Evolutionary conservation across 192 early-diverging fungal genomes (phyloP).

Genomic region (Powellomyces hirtus): DNA sequence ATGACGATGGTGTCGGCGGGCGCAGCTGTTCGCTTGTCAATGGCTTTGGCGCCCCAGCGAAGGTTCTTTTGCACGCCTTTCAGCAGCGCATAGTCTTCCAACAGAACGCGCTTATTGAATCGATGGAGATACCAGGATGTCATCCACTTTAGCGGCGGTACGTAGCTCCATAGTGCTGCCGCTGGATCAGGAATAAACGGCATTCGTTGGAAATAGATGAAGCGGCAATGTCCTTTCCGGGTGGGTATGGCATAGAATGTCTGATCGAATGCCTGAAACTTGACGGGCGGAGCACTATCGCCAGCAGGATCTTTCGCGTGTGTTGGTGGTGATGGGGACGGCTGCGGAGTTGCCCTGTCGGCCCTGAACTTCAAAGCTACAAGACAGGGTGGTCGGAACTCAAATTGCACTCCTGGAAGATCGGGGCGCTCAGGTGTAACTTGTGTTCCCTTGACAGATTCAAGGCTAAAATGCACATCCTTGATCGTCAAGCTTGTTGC

Average conservation of each 20-base stretch:
- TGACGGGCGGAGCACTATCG: not conserved
- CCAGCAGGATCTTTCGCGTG: not conserved
- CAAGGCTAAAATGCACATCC: constrained; percentile 7
- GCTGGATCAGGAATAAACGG: constrained; percentile 19
- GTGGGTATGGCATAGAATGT: constrained; percentile 36
- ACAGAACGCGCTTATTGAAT: constrained; percentile 13
- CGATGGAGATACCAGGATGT: not conserved
- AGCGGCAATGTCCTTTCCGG: constrained; percentile 35
- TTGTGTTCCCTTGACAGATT: constrained; percentile 19
- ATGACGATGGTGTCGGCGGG: constrained; percentile 4
- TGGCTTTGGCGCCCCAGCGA: not conserved
- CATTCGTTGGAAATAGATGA: constrained; percentile 30
- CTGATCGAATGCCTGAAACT: constrained; percentile 21
- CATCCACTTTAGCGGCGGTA: constrained; percentile 9
- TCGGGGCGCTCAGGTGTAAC: constrained; percentile 21
- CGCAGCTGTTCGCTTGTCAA: not conserved
- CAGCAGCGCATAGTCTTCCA: constrained; percentile 17
- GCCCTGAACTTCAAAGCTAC: constrained; percentile 18
- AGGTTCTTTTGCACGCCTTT: constrained; percentile 12
- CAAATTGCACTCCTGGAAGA: constrained; percentile 7
- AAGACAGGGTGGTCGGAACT: constrained; percentile 15
- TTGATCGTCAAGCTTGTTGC: constrained; percentile 31
- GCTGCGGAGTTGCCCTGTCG: not conserved
- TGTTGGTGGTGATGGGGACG: not conserved
- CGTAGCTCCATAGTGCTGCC: not conserved